A percentile compares a stretch with the other conserved stretches of the same genome.
Evolutionary conservation across 108 stramenopile genomes (phyloP).

Genomic region (Skeletonema costatum): DNA sequence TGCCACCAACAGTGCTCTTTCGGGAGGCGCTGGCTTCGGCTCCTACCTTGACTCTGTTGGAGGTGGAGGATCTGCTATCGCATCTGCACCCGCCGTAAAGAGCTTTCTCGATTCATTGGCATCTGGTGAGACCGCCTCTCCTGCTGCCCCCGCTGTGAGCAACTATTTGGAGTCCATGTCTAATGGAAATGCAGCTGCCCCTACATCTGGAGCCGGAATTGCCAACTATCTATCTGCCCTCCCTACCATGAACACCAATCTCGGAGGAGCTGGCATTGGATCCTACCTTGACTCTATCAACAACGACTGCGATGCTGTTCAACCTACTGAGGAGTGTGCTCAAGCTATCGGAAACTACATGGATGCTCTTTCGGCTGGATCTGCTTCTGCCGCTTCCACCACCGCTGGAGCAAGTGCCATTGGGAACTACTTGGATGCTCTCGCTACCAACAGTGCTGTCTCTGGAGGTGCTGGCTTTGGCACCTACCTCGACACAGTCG

Average conservation of each 20-base stretch:
- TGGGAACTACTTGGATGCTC: slow-evolving; percentile 41
- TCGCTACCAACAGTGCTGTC: slow-evolving; percentile 15
- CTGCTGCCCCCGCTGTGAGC: background rate
- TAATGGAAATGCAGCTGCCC: background rate
- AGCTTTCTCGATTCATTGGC: no score
- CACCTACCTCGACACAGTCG: background rate
- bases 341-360: slow-evolving; percentile 31
- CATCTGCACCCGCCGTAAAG: no score
- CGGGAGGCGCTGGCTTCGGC: no score
- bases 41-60: no score
- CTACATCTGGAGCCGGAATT: background rate
- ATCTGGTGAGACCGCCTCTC: background rate
- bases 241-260: background rate
- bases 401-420: slow-evolving; percentile 16
- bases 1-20: slow-evolving; percentile 13
- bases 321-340: slow-evolving; percentile 34
- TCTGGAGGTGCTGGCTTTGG: slow-evolving; percentile 1
- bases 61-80: no score
- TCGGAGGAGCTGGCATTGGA: slow-evolving; percentile 21
- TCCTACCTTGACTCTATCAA: slow-evolving; percentile 40
- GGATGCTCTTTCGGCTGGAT: slow-evolving; percentile 23
- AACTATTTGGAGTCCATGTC: background rate
- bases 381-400: slow-evolving; percentile 7
- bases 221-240: slow-evolving; percentile 5
- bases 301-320: slow-evolving; percentile 18